Evolutionary conservation across 495 filamentous ascomycete genomes (phyloP).

Genomic region (Xylaria acuta): DNA sequence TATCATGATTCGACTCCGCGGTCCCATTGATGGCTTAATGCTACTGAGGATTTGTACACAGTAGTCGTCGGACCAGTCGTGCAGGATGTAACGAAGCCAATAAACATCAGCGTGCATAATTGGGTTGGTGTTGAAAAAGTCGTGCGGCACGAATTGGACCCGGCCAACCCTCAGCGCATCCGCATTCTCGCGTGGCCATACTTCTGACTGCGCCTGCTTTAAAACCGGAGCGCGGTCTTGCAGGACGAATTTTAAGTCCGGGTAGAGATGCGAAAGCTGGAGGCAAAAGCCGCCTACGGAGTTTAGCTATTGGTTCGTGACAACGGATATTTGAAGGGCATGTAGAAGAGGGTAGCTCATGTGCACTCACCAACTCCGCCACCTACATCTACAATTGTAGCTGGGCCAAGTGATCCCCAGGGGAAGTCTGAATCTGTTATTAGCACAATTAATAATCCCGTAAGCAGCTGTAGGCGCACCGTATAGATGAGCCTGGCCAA

Average conservation of each 20-base stretch:
- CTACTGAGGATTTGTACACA: constrained; percentile 44
- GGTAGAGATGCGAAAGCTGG: constrained; percentile 38
- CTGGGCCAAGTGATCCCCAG: constrained; percentile 43
- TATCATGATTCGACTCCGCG: constrained; percentile 43
- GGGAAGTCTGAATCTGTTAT: constrained; percentile 39
- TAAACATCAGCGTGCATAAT: constrained; percentile 49
- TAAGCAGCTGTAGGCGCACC: constrained; percentile 20
- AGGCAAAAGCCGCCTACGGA: constrained; percentile 39
- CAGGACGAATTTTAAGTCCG: constrained; percentile 45
- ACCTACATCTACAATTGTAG: constrained; percentile 50
- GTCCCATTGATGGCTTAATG: constrained; percentile 39
- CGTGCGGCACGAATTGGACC: constrained; percentile 46
- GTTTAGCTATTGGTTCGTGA: neutral
- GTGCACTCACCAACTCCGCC: constrained; percentile 44
- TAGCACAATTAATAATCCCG: neutral
- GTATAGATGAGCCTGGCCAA: constrained; percentile 39
- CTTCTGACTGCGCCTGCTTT: constrained; percentile 34
- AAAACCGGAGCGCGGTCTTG: constrained; percentile 48
- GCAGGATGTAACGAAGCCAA: constrained; percentile 49
- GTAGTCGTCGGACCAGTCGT: constrained; percentile 54
- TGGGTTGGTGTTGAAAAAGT: constrained; percentile 51
- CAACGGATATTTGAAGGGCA: no score
- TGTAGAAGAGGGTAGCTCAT: neutral
- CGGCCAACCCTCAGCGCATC: constrained; percentile 35
- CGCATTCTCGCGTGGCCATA: constrained; percentile 40